Base-by-base conservation (phyloP, 495 filamentous ascomycete species). In the Hypoxylon fragiforme region DNA sequence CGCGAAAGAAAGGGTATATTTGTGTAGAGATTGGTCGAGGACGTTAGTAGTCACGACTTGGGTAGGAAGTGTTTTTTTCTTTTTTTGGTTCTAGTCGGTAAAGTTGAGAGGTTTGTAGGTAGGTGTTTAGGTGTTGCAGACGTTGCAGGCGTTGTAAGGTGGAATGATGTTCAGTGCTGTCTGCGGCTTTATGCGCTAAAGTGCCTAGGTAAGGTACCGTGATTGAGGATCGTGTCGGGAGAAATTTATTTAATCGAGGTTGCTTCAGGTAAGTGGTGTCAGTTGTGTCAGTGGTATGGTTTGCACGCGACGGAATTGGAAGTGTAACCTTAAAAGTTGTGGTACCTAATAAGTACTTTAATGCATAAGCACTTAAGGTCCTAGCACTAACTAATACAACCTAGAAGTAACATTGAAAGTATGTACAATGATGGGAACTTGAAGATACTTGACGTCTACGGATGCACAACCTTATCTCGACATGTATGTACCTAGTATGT, bases 261-360 rank as follows among this genome's bases (percentile, higher is more conserved):
- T 59, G 38, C 43, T 50, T 59, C 44, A 59, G 49, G 43, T 59
- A 36, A 15, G 12, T 34, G 11, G 12, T n/a, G n/a, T n/a, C n/a
- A n/a, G n/a, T n/a, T n/a, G n/a, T n/a, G 12, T 34, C n/a, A 19
- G 55, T 50, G 44, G 31, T 36, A 53, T 44, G 38, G 34, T 49
- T 50, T 46, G 28, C 57, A 60, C 57, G 57, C 57, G 57, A 54
- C 12, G 12, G n/a, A n/a, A n/a, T n/a, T 28, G 20, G 41, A 35
- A 24, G 43, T 35, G 35, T 20, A 28, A 45, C 56, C 30, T 53
- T 39, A 16, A 49, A 40, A 43, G n/a, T n/a, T n/a, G n/a, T 28
- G 20, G 32, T 53, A 38, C 21, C 6, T n/a, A 31, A 11, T 12
- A 24, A 42, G 31, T 26, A 26, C 11, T 14, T 32, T 13, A 28